phyloP scores from a whole-genome alignment of 331 rosid genomes.

The Pyrus hybrid region DNA sequence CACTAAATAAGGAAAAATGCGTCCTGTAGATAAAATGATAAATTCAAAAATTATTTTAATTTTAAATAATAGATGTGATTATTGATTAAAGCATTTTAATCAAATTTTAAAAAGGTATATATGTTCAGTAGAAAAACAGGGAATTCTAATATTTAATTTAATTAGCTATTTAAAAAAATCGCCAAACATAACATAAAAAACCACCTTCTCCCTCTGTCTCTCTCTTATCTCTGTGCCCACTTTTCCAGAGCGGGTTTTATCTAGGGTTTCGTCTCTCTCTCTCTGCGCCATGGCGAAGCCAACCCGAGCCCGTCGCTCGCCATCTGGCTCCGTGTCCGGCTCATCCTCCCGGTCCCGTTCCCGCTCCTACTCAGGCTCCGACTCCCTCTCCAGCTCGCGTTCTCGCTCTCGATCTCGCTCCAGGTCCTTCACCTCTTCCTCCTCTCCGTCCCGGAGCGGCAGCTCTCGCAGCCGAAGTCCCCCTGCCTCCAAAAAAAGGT shows the following conservation, averaged over 20 bases:
- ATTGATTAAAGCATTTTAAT: too few relatives aligned
- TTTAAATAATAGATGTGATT: too few relatives aligned
- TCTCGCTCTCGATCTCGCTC: slow-evolving; percentile 39
- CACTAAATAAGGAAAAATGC: too few relatives aligned
- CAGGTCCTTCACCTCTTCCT: slow-evolving; percentile 40
- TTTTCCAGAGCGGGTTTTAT: slow-evolving; percentile 40
- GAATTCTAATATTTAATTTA: too few relatives aligned
- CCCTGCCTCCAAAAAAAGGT: slow-evolving; percentile 57
- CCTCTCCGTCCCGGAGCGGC: slow-evolving; percentile 63
- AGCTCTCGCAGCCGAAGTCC: slow-evolving; percentile 72
- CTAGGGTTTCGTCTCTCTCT: slow-evolving; percentile 38
- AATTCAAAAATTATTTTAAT: too few relatives aligned
- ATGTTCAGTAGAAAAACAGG: too few relatives aligned
- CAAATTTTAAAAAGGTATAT: too few relatives aligned
- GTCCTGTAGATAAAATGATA: too few relatives aligned
- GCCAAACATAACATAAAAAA: not conserved
- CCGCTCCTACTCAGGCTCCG: slow-evolving; percentile 48
- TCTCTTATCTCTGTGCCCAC: not conserved
- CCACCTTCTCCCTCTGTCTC: not conserved
- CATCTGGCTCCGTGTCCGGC: slow-evolving; percentile 61
- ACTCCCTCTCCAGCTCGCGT: slow-evolving; percentile 44
- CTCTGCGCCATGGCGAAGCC: slow-evolving; percentile 72
- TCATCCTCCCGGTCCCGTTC: slow-evolving; percentile 53
- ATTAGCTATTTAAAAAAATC: too few relatives aligned
- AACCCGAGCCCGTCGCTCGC: slow-evolving; percentile 81